phyloP scores from a whole-genome alignment of 169 alveolate genomes.

The Cystoisospora suis region DNA sequence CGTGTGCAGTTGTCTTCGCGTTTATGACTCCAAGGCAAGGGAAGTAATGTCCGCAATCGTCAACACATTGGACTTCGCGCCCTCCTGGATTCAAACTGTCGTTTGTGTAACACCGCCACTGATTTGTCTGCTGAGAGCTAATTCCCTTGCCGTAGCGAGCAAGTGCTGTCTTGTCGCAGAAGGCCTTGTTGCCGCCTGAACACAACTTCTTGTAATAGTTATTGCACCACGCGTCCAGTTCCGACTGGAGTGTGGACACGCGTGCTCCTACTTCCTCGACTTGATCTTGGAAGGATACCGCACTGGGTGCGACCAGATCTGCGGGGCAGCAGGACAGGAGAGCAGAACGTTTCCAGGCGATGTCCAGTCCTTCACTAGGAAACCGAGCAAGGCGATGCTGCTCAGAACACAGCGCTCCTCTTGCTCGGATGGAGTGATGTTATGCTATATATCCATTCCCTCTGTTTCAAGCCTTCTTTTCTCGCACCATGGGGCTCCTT shows the following conservation, averaged over 20 bases:
- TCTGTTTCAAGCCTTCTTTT: no score
- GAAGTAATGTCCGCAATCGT: background rate
- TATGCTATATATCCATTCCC: no score
- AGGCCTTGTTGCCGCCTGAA: background rate
- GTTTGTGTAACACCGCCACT: background rate
- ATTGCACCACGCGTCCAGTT: background rate
- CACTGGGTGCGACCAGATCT: no score
- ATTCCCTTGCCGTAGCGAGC: background rate
- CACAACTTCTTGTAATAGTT: background rate
- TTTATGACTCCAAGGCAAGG: background rate
- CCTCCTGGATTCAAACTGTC: background rate
- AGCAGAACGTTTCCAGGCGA: no score
- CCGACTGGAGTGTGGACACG: background rate
- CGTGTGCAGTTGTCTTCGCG: background rate
- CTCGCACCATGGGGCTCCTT: no score
- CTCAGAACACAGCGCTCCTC: no score
- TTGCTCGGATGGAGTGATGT: no score
- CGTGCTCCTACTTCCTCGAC: constrained; percentile 26
- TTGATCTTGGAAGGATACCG: no score
- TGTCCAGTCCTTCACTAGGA: no score
- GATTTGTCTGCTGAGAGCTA: background rate
- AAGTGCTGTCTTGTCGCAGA: background rate
- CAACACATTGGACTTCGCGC: background rate
- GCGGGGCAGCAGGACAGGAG: no score
- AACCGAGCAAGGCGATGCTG: no score